Conservation (phyloP, 495 filamentous ascomycete genomes). For the Neurospora sp. region DNA sequence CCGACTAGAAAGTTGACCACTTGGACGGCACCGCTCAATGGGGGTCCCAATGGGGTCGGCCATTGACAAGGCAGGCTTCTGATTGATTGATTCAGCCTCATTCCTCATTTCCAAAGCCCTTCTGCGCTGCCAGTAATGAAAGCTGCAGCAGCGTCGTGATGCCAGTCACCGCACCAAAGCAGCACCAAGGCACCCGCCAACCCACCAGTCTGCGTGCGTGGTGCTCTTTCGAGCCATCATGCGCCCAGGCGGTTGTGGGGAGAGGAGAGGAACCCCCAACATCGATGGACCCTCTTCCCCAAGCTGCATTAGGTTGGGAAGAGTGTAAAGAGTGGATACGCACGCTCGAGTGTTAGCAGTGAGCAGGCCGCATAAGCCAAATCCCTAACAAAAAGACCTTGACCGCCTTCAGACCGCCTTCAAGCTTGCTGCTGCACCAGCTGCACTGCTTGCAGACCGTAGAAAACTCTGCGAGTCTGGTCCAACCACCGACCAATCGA, state of each 20-base stretch:
- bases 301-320: not conserved
- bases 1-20: not conserved
- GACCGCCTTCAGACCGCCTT: not conserved
- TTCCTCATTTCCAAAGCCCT: constrained; percentile 6
- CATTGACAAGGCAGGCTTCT: constrained; percentile 6
- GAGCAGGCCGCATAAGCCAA: not conserved
- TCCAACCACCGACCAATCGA: not conserved
- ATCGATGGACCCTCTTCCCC: not conserved
- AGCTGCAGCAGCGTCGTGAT: not conserved
- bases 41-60: constrained; percentile 2
- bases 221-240: not conserved
- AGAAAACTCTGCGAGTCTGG: not conserved
- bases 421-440: not conserved
- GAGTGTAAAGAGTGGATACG: not conserved
- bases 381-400: not conserved
- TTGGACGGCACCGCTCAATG: not conserved
- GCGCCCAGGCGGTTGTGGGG: not conserved
- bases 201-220: not conserved
- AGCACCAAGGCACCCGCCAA: not conserved
- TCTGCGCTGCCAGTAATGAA: not conserved
- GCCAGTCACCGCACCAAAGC: not conserved
- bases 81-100: constrained; percentile 25
- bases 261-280: not conserved
- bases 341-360: not conserved
- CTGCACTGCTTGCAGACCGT: not conserved